Conservation (phyloP, 805 yeast species). For the Candida nanaspora region DNA sequence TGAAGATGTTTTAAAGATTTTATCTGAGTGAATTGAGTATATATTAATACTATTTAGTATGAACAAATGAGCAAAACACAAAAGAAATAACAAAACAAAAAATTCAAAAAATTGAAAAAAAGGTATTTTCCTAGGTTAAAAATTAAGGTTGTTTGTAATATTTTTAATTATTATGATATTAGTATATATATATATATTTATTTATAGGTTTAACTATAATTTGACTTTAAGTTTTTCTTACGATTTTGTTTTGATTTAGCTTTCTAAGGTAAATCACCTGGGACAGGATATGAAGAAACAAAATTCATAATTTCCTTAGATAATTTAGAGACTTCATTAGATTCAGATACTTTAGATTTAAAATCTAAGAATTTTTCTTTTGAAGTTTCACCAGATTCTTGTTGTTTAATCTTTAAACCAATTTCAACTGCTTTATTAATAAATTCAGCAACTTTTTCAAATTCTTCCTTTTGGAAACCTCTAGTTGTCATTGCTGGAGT, state of each 20-base stretch:
- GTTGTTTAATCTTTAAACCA: constrained; percentile 52
- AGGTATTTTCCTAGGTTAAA: no score
- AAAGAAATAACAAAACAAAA: neutral
- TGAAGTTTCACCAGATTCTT: constrained; percentile 50
- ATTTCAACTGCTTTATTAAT: constrained; percentile 74
- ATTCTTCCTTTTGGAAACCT: constrained; percentile 77
- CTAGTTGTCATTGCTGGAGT: constrained; percentile 99
- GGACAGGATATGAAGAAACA: constrained; percentile 78
- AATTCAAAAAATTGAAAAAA: no score
- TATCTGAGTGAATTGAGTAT: constrained; percentile 1
- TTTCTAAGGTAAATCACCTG: constrained; percentile 55
- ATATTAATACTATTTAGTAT: no score
- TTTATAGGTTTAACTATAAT: no score
- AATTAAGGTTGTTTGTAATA: no score
- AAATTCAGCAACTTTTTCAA: constrained; percentile 70
- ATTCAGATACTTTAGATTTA: constrained; percentile 61
- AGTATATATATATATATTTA: no score
- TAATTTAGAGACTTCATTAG: constrained; percentile 51
- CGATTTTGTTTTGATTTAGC: neutral
- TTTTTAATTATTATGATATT: no score
- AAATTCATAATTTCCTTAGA: constrained; percentile 63
- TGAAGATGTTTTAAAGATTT: constrained; percentile 15
- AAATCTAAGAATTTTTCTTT: constrained; percentile 61
- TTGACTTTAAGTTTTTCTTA: no score
- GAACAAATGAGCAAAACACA: neutral